Percentiles rank a stretch among this genome's conserved stretches.
phyloP scores from a whole-genome alignment of 768 basidiomycete genomes.

The Russula sp. region DNA sequence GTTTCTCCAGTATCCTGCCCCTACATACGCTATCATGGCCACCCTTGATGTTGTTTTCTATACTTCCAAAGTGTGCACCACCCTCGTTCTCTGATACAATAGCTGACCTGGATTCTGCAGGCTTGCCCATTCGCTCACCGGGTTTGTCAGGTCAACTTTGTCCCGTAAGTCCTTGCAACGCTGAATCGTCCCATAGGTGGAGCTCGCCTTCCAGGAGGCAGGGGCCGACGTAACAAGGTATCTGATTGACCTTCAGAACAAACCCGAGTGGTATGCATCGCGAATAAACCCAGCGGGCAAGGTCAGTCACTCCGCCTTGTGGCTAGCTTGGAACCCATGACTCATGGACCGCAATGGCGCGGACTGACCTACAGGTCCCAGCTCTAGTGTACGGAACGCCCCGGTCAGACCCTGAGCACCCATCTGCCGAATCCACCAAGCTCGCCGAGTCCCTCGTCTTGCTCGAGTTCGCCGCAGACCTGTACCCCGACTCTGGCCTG shows the following conservation, averaged over 20 bases:
- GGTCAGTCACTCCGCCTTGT: slow-evolving; percentile 31
- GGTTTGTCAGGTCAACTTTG: slow-evolving; percentile 28
- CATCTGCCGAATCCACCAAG: slow-evolving; percentile 50
- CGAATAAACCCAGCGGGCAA: slow-evolving; percentile 58
- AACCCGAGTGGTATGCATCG: slow-evolving; percentile 60
- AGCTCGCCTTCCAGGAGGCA: slow-evolving; percentile 52
- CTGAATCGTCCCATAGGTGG: slow-evolving; percentile 34
- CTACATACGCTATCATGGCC: neutral
- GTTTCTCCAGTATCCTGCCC: neutral
- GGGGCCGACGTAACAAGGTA: slow-evolving; percentile 42
- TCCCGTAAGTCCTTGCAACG: neutral
- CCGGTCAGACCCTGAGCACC: slow-evolving; percentile 42
- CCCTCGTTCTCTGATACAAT: neutral
- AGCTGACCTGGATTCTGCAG: slow-evolving; percentile 27
- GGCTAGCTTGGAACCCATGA: neutral
- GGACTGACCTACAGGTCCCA: slow-evolving; percentile 38
- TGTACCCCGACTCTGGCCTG: slow-evolving; percentile 40
- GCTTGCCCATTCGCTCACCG: slow-evolving; percentile 51
- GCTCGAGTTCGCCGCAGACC: slow-evolving; percentile 56
- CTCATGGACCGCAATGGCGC: neutral
- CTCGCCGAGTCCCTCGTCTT: slow-evolving; percentile 56
- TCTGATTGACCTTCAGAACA: slow-evolving; percentile 54
- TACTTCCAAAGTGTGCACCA: slow-evolving; percentile 24
- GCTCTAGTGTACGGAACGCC: slow-evolving; percentile 58
- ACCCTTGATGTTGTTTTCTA: slow-evolving; percentile 36